Evolutionary conservation across 331 rosid species (phyloP).

Genomic region (Acacia pycnantha): DNA sequence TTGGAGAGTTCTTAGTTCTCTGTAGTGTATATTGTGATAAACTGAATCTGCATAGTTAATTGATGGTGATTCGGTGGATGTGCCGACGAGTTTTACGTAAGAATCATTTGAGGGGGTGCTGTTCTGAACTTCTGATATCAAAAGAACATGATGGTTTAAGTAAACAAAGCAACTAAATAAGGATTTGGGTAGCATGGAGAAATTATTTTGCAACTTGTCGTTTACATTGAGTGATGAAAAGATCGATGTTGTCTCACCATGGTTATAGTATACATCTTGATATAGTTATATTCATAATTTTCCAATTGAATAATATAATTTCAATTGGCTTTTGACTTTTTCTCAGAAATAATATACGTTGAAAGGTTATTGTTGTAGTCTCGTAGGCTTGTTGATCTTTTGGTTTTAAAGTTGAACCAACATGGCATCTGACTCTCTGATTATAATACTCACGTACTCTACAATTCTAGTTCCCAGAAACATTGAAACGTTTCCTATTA

Average conservation of each 20-base stretch:
- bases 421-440: neutral
- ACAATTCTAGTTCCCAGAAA: neutral
- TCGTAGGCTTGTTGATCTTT: neutral
- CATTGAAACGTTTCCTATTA: neutral
- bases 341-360: neutral
- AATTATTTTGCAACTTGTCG: conserved; percentile 7
- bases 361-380: neutral
- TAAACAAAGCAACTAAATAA: neutral
- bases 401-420: neutral
- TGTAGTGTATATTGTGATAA: conserved; percentile 3
- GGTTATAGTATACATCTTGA: neutral
- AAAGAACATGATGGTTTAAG: neutral
- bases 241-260: neutral
- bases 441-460: neutral
- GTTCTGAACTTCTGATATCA: neutral
- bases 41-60: conserved; percentile 12
- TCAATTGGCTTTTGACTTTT: too few relatives aligned
- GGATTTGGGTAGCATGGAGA: neutral
- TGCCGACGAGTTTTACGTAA: neutral
- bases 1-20: conserved; percentile 17
- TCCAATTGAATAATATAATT: too few relatives aligned
- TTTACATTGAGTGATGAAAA: neutral
- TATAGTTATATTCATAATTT: neutral
- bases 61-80: conserved; percentile 14
- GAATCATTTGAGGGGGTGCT: neutral